Base-by-base conservation (phyloP, 805 yeast genomes). In the Saccharomycopsis javanensis region DNA sequence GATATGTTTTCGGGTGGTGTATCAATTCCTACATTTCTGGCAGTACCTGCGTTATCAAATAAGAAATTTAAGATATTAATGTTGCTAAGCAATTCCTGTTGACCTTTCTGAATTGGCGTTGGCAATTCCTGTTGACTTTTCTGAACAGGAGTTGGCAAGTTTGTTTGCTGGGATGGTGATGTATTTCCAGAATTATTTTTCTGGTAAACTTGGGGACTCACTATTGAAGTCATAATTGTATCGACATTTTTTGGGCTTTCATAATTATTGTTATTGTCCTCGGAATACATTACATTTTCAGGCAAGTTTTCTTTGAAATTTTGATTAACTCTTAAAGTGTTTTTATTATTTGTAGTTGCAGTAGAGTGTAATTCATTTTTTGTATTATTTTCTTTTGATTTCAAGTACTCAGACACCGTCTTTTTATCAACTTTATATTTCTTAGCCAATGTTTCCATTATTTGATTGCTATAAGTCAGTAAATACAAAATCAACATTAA, bases 391-490 rank as follows among this genome's bases (percentile, higher is more conserved):
- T 16, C 51, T 13, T 33, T 23, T 33, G 46, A 28, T 53, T 53
- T n/a, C 15, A 31, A 50, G 16, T n/a, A 50, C 4, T 50, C 25
- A 33, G 34, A 16, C 16, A 31, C 31, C 16, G 25, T 4, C 5
- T 50, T 48, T 15, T 51, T 53, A 46, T 37, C 58, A 33, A 52
- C 51, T 25, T 38, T 45, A 23, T 38, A 51, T 23, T 51, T 31
- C 8, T 28, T 31, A 20, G 27, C 30, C 25, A 55, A 27, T n/a
- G 38, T 27, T 23, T 45, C 50, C 35, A 67, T 68, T 57, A 83
- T 75, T 66, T 82, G 85, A 37, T 77, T 76, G 1, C 79, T 75
- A 65, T 82, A 83, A 0, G 87, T 82, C 63, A 82, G 85, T 15
- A 79, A 73, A 62, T 82, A 83, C 31, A 83, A 67, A 18, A 81